phyloP scores from a whole-genome alignment of 768 basidiomycete species.

The Termitomyces sp. region DNA sequence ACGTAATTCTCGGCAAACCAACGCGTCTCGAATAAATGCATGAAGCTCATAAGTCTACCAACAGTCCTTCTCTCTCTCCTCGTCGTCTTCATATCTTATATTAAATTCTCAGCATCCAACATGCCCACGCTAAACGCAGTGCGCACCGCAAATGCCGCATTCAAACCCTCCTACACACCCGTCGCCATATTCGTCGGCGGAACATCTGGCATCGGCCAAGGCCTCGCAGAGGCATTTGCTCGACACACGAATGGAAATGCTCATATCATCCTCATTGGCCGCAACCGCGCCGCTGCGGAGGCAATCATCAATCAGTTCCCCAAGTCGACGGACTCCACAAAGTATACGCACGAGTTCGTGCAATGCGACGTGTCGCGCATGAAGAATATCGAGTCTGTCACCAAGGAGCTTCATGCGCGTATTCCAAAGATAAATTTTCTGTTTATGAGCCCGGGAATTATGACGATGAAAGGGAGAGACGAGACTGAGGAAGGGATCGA shows the following conservation, averaged over 20 bases:
- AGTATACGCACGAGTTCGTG: slow-evolving; percentile 33
- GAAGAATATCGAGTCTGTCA: slow-evolving; percentile 30
- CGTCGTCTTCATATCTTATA: background rate
- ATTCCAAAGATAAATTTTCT: slow-evolving; percentile 46
- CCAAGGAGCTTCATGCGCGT: slow-evolving; percentile 22
- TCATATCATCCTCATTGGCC: slow-evolving; percentile 43
- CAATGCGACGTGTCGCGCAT: slow-evolving; percentile 39
- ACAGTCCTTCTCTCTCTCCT: background rate
- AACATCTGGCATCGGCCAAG: slow-evolving; percentile 38
- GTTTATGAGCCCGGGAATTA: slow-evolving; percentile 36
- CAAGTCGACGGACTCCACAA: slow-evolving; percentile 15
- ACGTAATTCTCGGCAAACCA: background rate
- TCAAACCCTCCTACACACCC: slow-evolving; percentile 17
- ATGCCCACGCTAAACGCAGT: slow-evolving; percentile 20
- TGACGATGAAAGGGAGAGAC: slow-evolving; percentile 30
- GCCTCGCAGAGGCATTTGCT: slow-evolving; percentile 38
- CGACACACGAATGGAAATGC: slow-evolving; percentile 35
- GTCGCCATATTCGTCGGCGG: slow-evolving; percentile 34
- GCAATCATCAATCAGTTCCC: slow-evolving; percentile 33
- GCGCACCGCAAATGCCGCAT: slow-evolving; percentile 21
- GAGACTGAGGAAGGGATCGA: slow-evolving; percentile 30
- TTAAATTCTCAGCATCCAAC: background rate
- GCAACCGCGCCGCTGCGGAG: slow-evolving; percentile 42
- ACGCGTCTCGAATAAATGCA: background rate
- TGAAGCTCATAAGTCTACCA: background rate